Evolutionary conservation across 345 rosid genomes (phyloP), one percentile per base, ranked within the genome.

Genomic region (Anastatica hierochuntica): DNA sequence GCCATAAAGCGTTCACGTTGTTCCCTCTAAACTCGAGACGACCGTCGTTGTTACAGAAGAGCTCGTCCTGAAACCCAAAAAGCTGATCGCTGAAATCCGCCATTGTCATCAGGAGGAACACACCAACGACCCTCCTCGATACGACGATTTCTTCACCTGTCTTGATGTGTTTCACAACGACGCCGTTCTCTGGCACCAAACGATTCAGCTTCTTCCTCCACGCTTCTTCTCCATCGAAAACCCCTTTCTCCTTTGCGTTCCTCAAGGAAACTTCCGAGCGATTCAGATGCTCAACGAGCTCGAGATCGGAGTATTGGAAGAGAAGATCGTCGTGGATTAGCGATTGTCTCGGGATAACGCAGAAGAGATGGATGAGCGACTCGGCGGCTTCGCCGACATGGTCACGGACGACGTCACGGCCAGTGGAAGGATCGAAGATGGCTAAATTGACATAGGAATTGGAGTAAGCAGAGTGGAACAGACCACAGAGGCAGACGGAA

Each of bases 391-490:
- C 96, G 1, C 98, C 95, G 5, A 88, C 96, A 19, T 81, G 94
- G n/a, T 41, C 18, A 8, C 84, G 79, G 6, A 88, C 98, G 3
- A 83, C 92, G 4, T 88, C 88, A 9, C 95, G 90, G 38, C 95
- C 88, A 2, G 84, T 88, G 57, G 74, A 42, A 21, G 95, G 95
- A 49, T 92, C 94, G 55, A 88, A 92, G 35, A 88, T 92, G 47
- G 98, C 90, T 15, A 88, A 76, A 69, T 88, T 92, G 48, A 84
- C 94, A 43, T 92, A 84, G 20, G 98, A 81, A 50, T 92, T 88
- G 64, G 96, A 88, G 68, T 92, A 92, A 14, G 98, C 96, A 6
- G 98, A 88, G 72, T 88, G 96, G 64, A 88, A 92, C 10, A 92
- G 81, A 17, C 98, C 96, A 21, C 98, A 85, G 12, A 88, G 95